phyloP scores from a whole-genome alignment of 306 rosid species.

The Medicago lupulina region DNA sequence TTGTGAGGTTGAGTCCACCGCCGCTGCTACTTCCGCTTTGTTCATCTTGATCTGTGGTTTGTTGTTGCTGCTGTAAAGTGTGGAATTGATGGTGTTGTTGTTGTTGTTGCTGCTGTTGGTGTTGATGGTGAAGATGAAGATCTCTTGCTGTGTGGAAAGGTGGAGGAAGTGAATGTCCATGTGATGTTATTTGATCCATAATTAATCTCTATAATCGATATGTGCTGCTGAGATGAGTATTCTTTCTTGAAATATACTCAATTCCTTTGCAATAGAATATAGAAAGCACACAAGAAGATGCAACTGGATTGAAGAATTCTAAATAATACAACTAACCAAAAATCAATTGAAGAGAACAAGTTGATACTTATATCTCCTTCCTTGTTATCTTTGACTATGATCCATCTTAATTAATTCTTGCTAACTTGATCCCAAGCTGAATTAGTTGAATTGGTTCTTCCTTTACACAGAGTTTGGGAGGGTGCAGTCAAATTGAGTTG shows the following conservation, averaged over 20 bases:
- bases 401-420: not conserved
- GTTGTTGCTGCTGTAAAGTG: conserved; percentile 56
- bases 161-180: conserved; percentile 86
- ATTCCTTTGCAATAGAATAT: not conserved
- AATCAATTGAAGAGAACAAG: not conserved
- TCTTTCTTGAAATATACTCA: not conserved
- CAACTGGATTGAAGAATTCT: not conserved
- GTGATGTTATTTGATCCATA: conserved; percentile 69
- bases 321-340: not conserved
- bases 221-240: not conserved
- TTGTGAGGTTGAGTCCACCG: conserved; percentile 60
- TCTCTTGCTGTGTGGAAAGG: conserved; percentile 81
- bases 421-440: not conserved
- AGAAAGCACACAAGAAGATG: not conserved
- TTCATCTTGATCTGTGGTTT: conserved; percentile 66
- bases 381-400: not conserved
- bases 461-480: not conserved
- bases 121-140: conserved; percentile 76
- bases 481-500: conserved; percentile 6
- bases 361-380: not conserved
- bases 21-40: conserved; percentile 78
- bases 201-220: not conserved
- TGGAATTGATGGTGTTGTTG: conserved; percentile 53
- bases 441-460: not conserved
- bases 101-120: conserved; percentile 35